Evolutionary conservation across 345 rosid species (phyloP), one percentile per base, ranked within the genome.

Genomic region (Acer saccharum): DNA sequence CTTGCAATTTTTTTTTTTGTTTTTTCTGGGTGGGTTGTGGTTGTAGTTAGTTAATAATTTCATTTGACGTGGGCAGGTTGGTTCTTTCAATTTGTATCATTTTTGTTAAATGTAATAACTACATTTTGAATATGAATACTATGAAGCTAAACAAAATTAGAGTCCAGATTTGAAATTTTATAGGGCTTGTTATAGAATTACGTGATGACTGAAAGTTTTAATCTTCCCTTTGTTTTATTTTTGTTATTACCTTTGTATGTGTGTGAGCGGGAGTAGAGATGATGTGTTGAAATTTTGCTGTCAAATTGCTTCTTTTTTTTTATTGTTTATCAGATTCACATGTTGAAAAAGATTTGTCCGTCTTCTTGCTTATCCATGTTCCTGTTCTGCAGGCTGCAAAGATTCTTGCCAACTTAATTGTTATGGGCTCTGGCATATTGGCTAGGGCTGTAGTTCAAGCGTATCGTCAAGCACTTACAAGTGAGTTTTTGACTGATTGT

Each of bases 401-500:
- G 79, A 60, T 93, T 76, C 77, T 95, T 75, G 98, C 95, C 12
- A 88, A 84, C 79, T 78, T 95, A 79, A 73, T 93, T 71, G 89
- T 92, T 44, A 85, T 86, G 92, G 95, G 97, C 16, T 86, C 94
- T 64, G 85, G 88, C 65, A 87, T 90, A 54, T 25, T 95, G 52
- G 87, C 73, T 17, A 87, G 97, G 82, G 94, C 97, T 61, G 74
- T 86, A 18, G 50, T 79, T 75, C 98, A 95, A 81, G 97, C 98
- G 48, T 95, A 93, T 76, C 94, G 97, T 52, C 97, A 95, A 75
- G 98, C 97, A 35, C 87, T 95, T 71, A 39, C 90, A 80, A 95
- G 98, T 92, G 85, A 75, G 78, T 23, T 23, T 65, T 75, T 65
- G 35, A 4, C 16, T 74, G 93, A 57, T 23, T 23, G 41, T 71